phyloP scores from a whole-genome alignment of 2,329 filamentous ascomycete species.

The Apiospora marii region DNA sequence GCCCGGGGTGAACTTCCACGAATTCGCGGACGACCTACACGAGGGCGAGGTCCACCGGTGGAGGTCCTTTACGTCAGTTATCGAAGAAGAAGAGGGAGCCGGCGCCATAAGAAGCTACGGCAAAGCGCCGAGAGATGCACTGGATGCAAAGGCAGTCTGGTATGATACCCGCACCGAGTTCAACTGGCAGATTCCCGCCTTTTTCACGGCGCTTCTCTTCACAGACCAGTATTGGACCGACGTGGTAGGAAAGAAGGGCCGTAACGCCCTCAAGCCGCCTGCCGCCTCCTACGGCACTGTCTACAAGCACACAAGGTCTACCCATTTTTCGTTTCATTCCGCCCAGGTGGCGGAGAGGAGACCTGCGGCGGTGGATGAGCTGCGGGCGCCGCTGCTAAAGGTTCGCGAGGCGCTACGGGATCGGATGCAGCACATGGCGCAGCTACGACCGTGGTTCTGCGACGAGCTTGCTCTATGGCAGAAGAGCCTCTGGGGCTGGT shows the following conservation, averaged over 20 bases:
- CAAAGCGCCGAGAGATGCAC: not conserved
- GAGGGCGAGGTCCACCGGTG: not conserved
- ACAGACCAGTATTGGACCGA: not conserved
- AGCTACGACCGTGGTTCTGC: not conserved
- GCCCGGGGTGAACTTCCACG: not conserved
- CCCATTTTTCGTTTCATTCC: not conserved
- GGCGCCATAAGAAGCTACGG: not conserved
- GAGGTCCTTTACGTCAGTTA: accelerated
- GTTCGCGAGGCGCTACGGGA: not conserved
- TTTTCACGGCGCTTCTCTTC: not conserved
- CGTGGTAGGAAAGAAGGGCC: not conserved
- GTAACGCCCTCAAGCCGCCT: not conserved
- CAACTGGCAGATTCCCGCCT: not conserved
- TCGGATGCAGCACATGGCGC: not conserved
- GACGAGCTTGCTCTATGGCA: not conserved
- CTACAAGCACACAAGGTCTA: too few relatives aligned
- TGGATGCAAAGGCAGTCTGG: accelerated
- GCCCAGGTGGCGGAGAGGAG: not conserved
- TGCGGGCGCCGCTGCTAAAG: not conserved
- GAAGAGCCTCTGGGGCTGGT: not conserved
- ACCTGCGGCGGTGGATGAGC: not conserved
- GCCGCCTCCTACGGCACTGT: not conserved
- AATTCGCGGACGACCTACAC: accelerated
- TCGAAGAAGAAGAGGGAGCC: not conserved
- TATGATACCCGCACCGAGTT: not conserved